Percentiles rank a stretch among this genome's conserved stretches.
These are phyloP conservation scores for Pluteus cervinus DNA, from an alignment of 768 basidiomycete genomes.

Conservation along the genomic window DNA sequence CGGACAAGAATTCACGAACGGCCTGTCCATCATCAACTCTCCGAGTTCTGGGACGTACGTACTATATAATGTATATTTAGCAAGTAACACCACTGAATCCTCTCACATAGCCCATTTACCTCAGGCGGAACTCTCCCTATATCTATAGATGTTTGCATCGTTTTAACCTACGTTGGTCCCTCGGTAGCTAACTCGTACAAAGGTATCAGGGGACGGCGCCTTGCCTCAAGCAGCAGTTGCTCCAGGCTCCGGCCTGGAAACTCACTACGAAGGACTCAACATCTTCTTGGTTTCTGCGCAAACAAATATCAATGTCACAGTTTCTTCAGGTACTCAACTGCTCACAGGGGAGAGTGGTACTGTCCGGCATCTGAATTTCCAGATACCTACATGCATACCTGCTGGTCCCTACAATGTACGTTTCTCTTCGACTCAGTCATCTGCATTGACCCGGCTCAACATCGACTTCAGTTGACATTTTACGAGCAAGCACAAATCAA, in stretches of 20 bases:
- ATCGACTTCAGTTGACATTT: slow-evolving; percentile 43
- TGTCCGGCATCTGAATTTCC: slow-evolving; percentile 30
- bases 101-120: slow-evolving; percentile 20
- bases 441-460: too few species aligned
- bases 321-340: slow-evolving; percentile 28
- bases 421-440: too few species aligned
- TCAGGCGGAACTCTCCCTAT: slow-evolving; percentile 19
- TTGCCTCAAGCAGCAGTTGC: slow-evolving; percentile 26
- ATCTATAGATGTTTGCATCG: slow-evolving; percentile 19
- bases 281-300: slow-evolving; percentile 37
- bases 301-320: slow-evolving; percentile 31
- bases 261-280: slow-evolving; percentile 31
- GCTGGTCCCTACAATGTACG: slow-evolving; percentile 39
- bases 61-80: too few species aligned
- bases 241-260: slow-evolving; percentile 27
- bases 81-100: too few species aligned
- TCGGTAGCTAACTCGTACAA: too few species aligned
- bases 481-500: slow-evolving; percentile 36
- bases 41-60: slow-evolving; percentile 26
- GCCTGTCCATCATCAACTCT: slow-evolving; percentile 29
- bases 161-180: too few species aligned
- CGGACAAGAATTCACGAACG: slow-evolving; percentile 27
- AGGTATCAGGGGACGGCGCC: slow-evolving; percentile 41
- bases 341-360: slow-evolving; percentile 33
- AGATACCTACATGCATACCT: slow-evolving; percentile 35